Evolutionary conservation across 768 basidiomycete genomes (phyloP).

Genomic region (Trametes meyenii): DNA sequence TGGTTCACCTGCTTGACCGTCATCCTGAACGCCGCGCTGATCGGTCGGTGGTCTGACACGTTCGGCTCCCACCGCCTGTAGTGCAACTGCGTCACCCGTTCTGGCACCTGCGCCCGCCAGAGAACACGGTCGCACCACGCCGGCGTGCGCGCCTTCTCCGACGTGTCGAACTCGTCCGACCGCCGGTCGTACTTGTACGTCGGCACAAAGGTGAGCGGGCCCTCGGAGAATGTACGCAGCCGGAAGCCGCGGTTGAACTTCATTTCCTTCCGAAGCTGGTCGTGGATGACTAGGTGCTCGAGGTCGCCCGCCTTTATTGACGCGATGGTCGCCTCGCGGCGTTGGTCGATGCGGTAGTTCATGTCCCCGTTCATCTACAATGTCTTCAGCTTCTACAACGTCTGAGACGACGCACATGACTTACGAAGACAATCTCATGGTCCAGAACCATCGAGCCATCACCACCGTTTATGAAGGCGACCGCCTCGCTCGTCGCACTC

Average conservation of each 20-base stretch:
- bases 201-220: slow-evolving; percentile 79
- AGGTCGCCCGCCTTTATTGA: slow-evolving; percentile 71
- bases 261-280: slow-evolving; percentile 91
- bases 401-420: slow-evolving; percentile 32
- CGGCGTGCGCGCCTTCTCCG: slow-evolving; percentile 85
- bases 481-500: slow-evolving; percentile 52
- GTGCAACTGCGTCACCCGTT: slow-evolving; percentile 63
- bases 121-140: slow-evolving; percentile 98
- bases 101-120: slow-evolving; percentile 62
- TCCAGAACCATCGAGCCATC: slow-evolving; percentile 93
- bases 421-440: slow-evolving; percentile 90
- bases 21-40: slow-evolving; percentile 77
- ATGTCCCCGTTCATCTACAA: slow-evolving; percentile 85
- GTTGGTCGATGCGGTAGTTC: slow-evolving; percentile 96
- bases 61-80: slow-evolving; percentile 86
- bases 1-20: slow-evolving; percentile 72
- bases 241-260: slow-evolving; percentile 86
- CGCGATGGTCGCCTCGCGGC: slow-evolving; percentile 79
- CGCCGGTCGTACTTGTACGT: slow-evolving; percentile 95
- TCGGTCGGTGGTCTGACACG: slow-evolving; percentile 88
- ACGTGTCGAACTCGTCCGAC: slow-evolving; percentile 80
- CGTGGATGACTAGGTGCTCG: slow-evolving; percentile 65
- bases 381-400: slow-evolving; percentile 5
- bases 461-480: slow-evolving; percentile 85
- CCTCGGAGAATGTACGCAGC: slow-evolving; percentile 80